Conservation (phyloP, 805 yeast species). For the Ogataea nitratoaversa region DNA sequence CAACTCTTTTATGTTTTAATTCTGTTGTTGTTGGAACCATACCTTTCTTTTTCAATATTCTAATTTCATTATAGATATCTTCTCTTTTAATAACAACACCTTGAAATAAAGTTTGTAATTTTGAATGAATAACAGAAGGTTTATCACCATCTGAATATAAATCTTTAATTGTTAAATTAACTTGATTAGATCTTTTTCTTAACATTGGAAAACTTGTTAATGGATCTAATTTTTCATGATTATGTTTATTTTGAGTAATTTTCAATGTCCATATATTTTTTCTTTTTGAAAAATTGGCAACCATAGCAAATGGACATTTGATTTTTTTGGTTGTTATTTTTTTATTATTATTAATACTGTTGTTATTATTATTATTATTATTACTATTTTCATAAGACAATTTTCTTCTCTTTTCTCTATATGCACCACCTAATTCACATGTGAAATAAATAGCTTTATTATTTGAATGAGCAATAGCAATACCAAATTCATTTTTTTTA, state of each 20-base stretch:
- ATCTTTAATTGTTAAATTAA: slow-evolving; percentile 47
- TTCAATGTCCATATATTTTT: slow-evolving; percentile 48
- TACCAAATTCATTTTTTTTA: slow-evolving; percentile 53
- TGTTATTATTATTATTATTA: slow-evolving; percentile 7
- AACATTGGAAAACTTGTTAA: slow-evolving; percentile 53
- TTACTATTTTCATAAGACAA: slow-evolving; percentile 2
- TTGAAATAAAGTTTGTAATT: slow-evolving; percentile 47
- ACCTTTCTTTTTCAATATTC: slow-evolving; percentile 50
- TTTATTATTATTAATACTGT: slow-evolving; percentile 23
- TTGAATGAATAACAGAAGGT: slow-evolving; percentile 50
- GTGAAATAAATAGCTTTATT: slow-evolving; percentile 56
- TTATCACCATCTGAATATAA: slow-evolving; percentile 52
- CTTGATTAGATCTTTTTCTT: slow-evolving; percentile 49
- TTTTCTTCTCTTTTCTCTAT: slow-evolving; percentile 44
- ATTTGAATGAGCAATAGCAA: slow-evolving; percentile 56
- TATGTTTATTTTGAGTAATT: slow-evolving; percentile 53
- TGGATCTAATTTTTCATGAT: slow-evolving; percentile 56
- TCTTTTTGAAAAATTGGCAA: slow-evolving; percentile 48
- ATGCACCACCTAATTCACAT: slow-evolving; percentile 54
- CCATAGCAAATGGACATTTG: slow-evolving; percentile 57
- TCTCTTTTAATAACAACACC: slow-evolving; percentile 53
- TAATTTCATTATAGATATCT: slow-evolving; percentile 53
- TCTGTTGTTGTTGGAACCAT: slow-evolving; percentile 28
- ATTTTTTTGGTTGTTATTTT: slow-evolving; percentile 43
- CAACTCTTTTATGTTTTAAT: slow-evolving; percentile 23